Percentiles rank a stretch among this genome's conserved stretches.
phyloP scores from a whole-genome alignment of 2,329 filamentous ascomycete species.

The Penicillium janthinellum region DNA sequence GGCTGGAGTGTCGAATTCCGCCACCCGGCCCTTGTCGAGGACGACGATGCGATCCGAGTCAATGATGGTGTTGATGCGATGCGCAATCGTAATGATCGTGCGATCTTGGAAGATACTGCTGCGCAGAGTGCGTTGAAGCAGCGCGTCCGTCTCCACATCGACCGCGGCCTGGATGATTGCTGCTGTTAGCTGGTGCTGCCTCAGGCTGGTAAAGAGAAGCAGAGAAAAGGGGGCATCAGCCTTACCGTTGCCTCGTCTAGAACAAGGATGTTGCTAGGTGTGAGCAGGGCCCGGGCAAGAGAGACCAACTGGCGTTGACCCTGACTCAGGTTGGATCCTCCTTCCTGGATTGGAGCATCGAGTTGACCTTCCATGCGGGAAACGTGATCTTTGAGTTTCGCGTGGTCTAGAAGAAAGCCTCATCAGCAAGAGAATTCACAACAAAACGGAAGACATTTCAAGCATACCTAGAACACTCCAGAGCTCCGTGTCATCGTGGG shows the following conservation, averaged over 20 bases:
- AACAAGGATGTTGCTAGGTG: conserved; percentile 94
- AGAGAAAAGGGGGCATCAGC: conserved; percentile 5
- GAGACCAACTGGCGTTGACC: conserved; percentile 94
- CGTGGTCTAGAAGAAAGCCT: conserved; percentile 67
- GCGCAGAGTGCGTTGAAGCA: conserved; percentile 65
- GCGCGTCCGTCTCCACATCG: conserved; percentile 67
- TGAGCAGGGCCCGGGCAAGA: conserved; percentile 87
- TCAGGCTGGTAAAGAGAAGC: not conserved
- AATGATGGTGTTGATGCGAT: conserved; percentile 97
- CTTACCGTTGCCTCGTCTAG: conserved; percentile 90
- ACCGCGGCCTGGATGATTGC: conserved; percentile 59
- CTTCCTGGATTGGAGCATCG: conserved; percentile 90
- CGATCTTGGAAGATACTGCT: conserved; percentile 77
- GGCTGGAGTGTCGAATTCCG: conserved; percentile 86
- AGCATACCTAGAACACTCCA: conserved; percentile 89
- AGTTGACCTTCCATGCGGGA: conserved; percentile 83
- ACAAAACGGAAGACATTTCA: conserved; percentile 15
- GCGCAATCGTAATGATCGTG: conserved; percentile 97
- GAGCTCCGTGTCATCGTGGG: conserved; percentile 94
- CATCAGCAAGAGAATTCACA: conserved; percentile 41
- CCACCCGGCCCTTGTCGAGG: conserved; percentile 84
- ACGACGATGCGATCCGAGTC: conserved; percentile 88
- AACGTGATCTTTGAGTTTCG: conserved; percentile 88
- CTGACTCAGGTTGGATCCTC: conserved; percentile 91
- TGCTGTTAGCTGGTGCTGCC: conserved; percentile 20